A percentile compares a stretch with the other conserved stretches of the same genome.
Conservation (phyloP, 768 basidiomycete genomes). For the Tricholoma terreum region DNA sequence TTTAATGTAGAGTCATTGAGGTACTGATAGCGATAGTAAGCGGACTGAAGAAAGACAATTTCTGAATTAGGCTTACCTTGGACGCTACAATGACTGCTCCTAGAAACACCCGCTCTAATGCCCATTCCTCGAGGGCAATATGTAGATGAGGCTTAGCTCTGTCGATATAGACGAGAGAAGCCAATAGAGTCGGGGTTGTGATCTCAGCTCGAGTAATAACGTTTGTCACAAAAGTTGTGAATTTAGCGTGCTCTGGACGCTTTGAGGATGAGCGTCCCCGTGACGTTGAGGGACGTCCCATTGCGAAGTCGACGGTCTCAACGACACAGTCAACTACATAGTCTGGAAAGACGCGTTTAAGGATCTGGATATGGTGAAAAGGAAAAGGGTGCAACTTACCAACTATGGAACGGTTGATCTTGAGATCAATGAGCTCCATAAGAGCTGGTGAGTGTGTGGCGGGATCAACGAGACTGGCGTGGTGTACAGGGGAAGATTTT, state of each 20-base stretch:
- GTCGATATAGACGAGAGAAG: conserved; percentile 72
- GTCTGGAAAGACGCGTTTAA: conserved; percentile 39
- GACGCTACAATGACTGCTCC: conserved; percentile 86
- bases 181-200: conserved; percentile 63
- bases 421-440: conserved; percentile 64
- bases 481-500: conserved; percentile 36
- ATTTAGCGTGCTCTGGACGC: conserved; percentile 51
- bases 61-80: conserved; percentile 50
- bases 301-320: conserved; percentile 74
- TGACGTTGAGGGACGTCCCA: conserved; percentile 58
- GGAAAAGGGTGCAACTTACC: conserved; percentile 44
- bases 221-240: conserved; percentile 62
- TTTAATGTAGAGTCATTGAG: conserved; percentile 87
- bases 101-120: conserved; percentile 86
- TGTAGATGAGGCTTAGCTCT: conserved; percentile 76
- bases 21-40: conserved; percentile 44
- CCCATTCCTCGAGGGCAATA: conserved; percentile 82
- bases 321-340: conserved; percentile 66
- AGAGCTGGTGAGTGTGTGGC: conserved; percentile 61
- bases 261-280: conserved; percentile 47
- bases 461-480: conserved; percentile 58
- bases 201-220: conserved; percentile 75
- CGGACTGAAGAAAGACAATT: conserved; percentile 9
- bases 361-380: neutral
- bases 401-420: conserved; percentile 57